Conservation (phyloP, 2,329 filamentous ascomycete genomes). For the Plectosphaerella sp. region DNA sequence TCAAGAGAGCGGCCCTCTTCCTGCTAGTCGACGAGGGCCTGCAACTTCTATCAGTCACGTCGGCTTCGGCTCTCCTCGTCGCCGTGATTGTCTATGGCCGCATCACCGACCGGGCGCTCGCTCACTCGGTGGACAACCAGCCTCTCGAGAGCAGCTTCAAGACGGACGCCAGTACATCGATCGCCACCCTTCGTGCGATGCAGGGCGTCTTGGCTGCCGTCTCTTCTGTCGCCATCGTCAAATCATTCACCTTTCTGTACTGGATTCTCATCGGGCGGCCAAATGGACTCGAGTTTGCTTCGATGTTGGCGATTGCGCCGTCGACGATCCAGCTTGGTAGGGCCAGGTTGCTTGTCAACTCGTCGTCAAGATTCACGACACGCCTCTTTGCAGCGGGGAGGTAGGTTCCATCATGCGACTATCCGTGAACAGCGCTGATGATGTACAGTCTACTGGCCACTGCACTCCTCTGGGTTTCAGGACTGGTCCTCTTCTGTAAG, state of each 20-base stretch:
- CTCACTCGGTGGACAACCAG: background rate
- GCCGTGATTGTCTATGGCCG: background rate
- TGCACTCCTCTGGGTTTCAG: conserved; percentile 4
- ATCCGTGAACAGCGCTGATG: background rate
- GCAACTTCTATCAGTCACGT: background rate
- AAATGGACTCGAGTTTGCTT: background rate
- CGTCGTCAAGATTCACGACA: background rate
- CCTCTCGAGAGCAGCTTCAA: background rate
- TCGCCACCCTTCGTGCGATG: background rate
- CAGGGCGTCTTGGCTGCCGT: background rate
- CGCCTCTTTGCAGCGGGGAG: background rate
- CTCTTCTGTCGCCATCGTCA: background rate
- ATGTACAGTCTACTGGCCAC: background rate
- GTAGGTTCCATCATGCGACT: background rate
- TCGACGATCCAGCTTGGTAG: background rate
- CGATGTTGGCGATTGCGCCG: background rate
- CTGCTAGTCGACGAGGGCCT: no score
- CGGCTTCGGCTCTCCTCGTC: background rate
- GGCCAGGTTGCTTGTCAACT: background rate
- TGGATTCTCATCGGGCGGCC: background rate
- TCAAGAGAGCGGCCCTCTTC: no score
- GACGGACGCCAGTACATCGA: conserved; percentile 2
- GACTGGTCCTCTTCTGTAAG: conserved; percentile 5
- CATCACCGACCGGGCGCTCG: background rate
- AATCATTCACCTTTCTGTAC: background rate